These are phyloP conservation scores for Clarireedia homoeocarpa DNA, from an alignment of 2,329 filamentous ascomycete genomes.

Conservation along the genomic window DNA sequence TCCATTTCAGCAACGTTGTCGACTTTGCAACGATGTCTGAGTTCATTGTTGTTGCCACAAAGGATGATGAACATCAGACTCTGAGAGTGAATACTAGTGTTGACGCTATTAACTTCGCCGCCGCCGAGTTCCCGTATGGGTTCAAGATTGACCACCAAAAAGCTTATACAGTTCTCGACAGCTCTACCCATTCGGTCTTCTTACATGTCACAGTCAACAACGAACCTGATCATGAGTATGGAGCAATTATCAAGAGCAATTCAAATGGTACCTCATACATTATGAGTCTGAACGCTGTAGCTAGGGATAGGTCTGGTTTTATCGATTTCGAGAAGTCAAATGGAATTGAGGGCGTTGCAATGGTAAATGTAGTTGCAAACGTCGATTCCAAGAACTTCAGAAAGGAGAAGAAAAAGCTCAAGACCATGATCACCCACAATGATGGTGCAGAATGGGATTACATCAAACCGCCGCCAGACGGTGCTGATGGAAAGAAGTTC, in stretches of 20 bases:
- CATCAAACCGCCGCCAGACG: conserved; percentile 62
- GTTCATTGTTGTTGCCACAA: conserved; percentile 83
- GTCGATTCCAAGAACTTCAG: conserved; percentile 44
- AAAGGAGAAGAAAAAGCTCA: conserved; percentile 67
- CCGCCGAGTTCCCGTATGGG: conserved; percentile 78
- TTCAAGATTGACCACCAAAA: conserved; percentile 71
- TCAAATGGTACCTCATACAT: conserved; percentile 96
- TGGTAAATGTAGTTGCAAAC: conserved; percentile 83
- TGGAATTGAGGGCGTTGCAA: conserved; percentile 79
- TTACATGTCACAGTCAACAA: conserved; percentile 80
- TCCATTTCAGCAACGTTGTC: conserved; percentile 63
- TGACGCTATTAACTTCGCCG: conserved; percentile 74
- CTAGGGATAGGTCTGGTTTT: conserved; percentile 67
- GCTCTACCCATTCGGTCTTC: conserved; percentile 89
- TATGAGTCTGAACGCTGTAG: conserved; percentile 71
- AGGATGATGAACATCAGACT: conserved; percentile 54
- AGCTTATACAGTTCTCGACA: conserved; percentile 89
- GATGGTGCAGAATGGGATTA: conserved; percentile 84
- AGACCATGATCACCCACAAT: conserved; percentile 92
- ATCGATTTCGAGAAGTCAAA: conserved; percentile 97
- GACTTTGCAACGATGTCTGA: conserved; percentile 94
- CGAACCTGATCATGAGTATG: conserved; percentile 58
- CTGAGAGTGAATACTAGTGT: conserved; percentile 76
- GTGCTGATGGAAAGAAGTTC: conserved; percentile 64
- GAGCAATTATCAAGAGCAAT: conserved; percentile 94